A percentile compares a stretch with the other conserved stretches of the same genome.
phyloP scores from a whole-genome alignment of 768 basidiomycete species.

The Dioszegia hungarica region DNA sequence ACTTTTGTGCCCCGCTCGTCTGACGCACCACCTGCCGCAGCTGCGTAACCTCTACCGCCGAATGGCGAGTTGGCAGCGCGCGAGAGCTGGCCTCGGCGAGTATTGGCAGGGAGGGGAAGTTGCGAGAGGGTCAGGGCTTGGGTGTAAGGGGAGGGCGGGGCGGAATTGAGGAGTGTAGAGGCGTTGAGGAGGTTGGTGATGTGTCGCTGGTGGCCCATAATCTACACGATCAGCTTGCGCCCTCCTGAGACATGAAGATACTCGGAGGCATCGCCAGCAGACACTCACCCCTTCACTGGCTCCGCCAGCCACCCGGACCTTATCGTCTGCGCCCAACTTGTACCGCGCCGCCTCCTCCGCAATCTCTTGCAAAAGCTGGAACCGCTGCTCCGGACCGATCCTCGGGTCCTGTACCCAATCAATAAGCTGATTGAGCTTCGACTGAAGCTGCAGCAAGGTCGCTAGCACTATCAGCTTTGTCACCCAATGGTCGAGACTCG shows the following conservation, averaged over 20 bases:
- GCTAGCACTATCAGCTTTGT: slow-evolving; percentile 50
- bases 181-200: slow-evolving; percentile 42
- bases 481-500: background rate
- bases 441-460: slow-evolving; percentile 74
- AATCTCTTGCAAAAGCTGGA: slow-evolving; percentile 83
- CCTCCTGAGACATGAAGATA: too few species aligned
- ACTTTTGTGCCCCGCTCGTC: slow-evolving; percentile 12
- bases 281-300: slow-evolving; percentile 86
- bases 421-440: slow-evolving; percentile 71
- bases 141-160: slow-evolving; percentile 36
- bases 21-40: slow-evolving; percentile 6
- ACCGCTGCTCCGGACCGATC: slow-evolving; percentile 56
- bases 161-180: slow-evolving; percentile 44
- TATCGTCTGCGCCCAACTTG: slow-evolving; percentile 94
- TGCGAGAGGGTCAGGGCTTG: slow-evolving; percentile 29
- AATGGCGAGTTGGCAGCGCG: slow-evolving; percentile 40
- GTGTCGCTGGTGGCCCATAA: slow-evolving; percentile 48
- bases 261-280: too few species aligned
- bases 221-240: slow-evolving; percentile 23
- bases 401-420: slow-evolving; percentile 61
- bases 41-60: slow-evolving; percentile 17
- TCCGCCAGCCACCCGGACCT: slow-evolving; percentile 87
- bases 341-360: slow-evolving; percentile 87
- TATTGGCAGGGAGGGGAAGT: slow-evolving; percentile 13
- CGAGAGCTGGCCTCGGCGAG: slow-evolving; percentile 21